phyloP scores from a whole-genome alignment of 2,329 filamentous ascomycete species.

The Ophiostoma fasciatum region DNA sequence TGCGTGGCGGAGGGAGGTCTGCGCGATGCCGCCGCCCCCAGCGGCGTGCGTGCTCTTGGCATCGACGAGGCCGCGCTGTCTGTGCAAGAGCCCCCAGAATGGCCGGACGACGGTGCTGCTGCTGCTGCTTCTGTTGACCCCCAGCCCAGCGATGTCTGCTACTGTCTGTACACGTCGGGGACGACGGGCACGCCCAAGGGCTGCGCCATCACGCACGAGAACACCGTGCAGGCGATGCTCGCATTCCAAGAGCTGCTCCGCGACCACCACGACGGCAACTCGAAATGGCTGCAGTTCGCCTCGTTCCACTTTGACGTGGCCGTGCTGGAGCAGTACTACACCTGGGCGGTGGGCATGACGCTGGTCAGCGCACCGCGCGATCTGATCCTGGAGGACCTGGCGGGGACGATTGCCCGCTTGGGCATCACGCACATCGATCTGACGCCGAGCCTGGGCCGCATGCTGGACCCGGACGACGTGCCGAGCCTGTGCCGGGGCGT shows the following conservation, averaged over 20 bases:
- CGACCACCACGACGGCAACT: slow-evolving; percentile 56
- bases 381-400: slow-evolving; percentile 70
- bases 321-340: slow-evolving; percentile 89
- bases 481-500: slow-evolving; percentile 68
- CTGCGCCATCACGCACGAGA: slow-evolving; percentile 78
- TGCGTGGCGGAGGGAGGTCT: neutral
- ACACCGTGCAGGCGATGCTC: slow-evolving; percentile 77
- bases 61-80: slow-evolving; percentile 20
- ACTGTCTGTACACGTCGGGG: slow-evolving; percentile 77
- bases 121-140: too few relatives aligned
- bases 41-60: slow-evolving; percentile 18
- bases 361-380: slow-evolving; percentile 73
- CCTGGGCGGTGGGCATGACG: slow-evolving; percentile 79
- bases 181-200: slow-evolving; percentile 80
- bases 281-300: slow-evolving; percentile 83
- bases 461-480: slow-evolving; percentile 66
- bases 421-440: slow-evolving; percentile 82
- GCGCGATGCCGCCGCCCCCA: slow-evolving; percentile 19
- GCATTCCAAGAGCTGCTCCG: slow-evolving; percentile 68
- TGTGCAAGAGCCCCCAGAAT: too few relatives aligned
- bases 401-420: slow-evolving; percentile 54
- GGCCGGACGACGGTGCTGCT: too few relatives aligned
- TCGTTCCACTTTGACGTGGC: slow-evolving; percentile 92
- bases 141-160: slow-evolving; percentile 44
- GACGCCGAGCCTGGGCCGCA: slow-evolving; percentile 70